phyloP scores from a whole-genome alignment of 208 protist species.

The Phytomonas sp. region DNA sequence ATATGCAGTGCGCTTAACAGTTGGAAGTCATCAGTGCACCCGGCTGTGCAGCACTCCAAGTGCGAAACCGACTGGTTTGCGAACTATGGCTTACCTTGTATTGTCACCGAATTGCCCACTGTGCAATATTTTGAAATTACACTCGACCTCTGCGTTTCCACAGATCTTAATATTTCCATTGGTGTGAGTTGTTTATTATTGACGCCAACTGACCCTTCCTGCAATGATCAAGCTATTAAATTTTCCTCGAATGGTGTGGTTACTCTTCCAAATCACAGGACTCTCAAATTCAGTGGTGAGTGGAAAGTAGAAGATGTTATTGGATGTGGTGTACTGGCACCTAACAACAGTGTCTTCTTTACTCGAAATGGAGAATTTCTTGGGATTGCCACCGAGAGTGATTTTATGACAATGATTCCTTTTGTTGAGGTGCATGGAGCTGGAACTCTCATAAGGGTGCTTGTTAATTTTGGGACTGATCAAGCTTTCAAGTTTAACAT shows the following conservation, averaged over 20 bases:
- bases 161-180: constrained; percentile 34
- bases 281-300: constrained; percentile 26
- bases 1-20: constrained; percentile 67
- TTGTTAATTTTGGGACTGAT: constrained; percentile 85
- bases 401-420: constrained; percentile 43
- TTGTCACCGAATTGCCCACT: constrained; percentile 67
- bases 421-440: constrained; percentile 51
- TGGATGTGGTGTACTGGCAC: constrained; percentile 73
- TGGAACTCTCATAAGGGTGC: constrained; percentile 59
- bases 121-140: constrained; percentile 84
- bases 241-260: constrained; percentile 54
- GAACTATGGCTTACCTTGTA: constrained; percentile 52
- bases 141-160: constrained; percentile 50
- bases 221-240: constrained; percentile 29
- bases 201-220: constrained; percentile 27
- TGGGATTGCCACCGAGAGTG: constrained; percentile 48
- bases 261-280: constrained; percentile 15
- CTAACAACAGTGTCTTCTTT: constrained; percentile 80
- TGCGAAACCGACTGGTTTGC: constrained; percentile 50
- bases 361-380: constrained; percentile 83
- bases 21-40: constrained; percentile 34
- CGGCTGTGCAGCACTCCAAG: background rate
- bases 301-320: constrained; percentile 80
- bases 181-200: constrained; percentile 51
- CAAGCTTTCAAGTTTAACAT: constrained; percentile 78